phyloP scores from a whole-genome alignment of 2,329 filamentous ascomycete genomes.

The Malbranchea cinnamomea region DNA sequence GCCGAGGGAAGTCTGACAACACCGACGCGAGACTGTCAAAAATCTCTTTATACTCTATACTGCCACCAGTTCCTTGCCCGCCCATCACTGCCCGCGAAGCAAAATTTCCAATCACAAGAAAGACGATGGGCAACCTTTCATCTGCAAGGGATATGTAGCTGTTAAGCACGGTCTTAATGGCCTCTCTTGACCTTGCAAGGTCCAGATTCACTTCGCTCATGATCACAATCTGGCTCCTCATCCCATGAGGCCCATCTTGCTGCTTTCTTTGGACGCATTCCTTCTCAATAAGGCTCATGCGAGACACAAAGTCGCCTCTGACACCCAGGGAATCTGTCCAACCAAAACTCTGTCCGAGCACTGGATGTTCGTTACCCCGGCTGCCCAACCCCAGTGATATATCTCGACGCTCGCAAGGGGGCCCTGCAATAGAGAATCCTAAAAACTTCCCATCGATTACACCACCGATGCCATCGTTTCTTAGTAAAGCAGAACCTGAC shows the following conservation, averaged over 20 bases:
- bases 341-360: conserved; percentile 50
- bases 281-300: conserved; percentile 69
- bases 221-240: conserved; percentile 47
- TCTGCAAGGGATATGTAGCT: conserved; percentile 54
- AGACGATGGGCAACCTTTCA: conserved; percentile 55
- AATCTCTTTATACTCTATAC: conserved; percentile 92
- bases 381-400: conserved; percentile 59
- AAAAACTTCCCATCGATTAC: conserved; percentile 86
- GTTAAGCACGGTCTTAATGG: conserved; percentile 62
- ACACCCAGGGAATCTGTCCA: conserved; percentile 95
- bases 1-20: conserved; percentile 65
- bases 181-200: conserved; percentile 63
- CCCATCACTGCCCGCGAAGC: conserved; percentile 41
- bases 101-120: conserved; percentile 81
- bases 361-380: conserved; percentile 19
- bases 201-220: conserved; percentile 80
- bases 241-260: conserved; percentile 19
- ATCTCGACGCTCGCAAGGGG: conserved; percentile 73
- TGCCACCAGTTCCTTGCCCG: conserved; percentile 62
- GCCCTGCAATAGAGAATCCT: conserved; percentile 79
- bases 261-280: conserved; percentile 40
- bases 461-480: conserved; percentile 70
- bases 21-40: conserved; percentile 77
- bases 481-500: conserved; percentile 53
- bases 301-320: conserved; percentile 69